Conservation (phyloP, 495 filamentous ascomycete species). For the Articulospora tetracladia region DNA sequence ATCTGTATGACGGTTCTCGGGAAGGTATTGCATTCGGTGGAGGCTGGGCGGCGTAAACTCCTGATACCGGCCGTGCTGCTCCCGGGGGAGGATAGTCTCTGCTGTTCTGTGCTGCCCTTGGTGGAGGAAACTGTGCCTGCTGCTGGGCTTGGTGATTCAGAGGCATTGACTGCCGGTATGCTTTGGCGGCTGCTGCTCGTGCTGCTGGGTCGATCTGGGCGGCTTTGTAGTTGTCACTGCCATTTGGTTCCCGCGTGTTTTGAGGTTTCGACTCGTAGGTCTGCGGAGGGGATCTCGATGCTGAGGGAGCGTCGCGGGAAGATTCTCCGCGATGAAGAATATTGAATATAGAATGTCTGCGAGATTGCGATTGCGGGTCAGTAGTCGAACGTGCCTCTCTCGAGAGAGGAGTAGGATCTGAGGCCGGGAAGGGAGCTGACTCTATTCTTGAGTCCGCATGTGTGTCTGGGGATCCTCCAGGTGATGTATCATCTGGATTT, state of each 20-base stretch:
- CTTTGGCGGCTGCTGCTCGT: conserved; percentile 21
- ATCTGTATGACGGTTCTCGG: conserved; percentile 50
- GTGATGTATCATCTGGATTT: conserved; percentile 84
- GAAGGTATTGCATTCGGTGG: conserved; percentile 32
- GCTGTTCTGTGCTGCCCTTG: conserved; percentile 26
- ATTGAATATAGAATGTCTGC: conserved; percentile 28
- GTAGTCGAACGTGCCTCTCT: conserved; percentile 67
- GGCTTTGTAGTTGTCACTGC: conserved; percentile 14
- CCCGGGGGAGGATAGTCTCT: conserved; percentile 19
- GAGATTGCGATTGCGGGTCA: conserved; percentile 49
- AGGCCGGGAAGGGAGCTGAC: conserved; percentile 18
- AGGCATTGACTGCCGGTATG: conserved; percentile 36
- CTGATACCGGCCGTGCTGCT: conserved; percentile 50
- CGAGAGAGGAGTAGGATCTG: conserved; percentile 6
- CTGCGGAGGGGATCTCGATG: conserved; percentile 17
- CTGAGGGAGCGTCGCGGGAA: conserved; percentile 8
- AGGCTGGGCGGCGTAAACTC: conserved; percentile 42
- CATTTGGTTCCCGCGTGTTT: conserved; percentile 8
- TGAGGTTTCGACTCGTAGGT: conserved; percentile 10
- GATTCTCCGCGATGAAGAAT: conserved; percentile 25
- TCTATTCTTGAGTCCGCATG: conserved; percentile 31
- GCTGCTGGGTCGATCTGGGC: conserved; percentile 13
- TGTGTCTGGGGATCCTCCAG: conserved; percentile 42
- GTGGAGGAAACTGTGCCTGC: conserved; percentile 39
- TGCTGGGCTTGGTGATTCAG: conserved; percentile 41